phyloP scores from a whole-genome alignment of 2,329 filamentous ascomycete genomes.

The Trichophyton benhamiae region DNA sequence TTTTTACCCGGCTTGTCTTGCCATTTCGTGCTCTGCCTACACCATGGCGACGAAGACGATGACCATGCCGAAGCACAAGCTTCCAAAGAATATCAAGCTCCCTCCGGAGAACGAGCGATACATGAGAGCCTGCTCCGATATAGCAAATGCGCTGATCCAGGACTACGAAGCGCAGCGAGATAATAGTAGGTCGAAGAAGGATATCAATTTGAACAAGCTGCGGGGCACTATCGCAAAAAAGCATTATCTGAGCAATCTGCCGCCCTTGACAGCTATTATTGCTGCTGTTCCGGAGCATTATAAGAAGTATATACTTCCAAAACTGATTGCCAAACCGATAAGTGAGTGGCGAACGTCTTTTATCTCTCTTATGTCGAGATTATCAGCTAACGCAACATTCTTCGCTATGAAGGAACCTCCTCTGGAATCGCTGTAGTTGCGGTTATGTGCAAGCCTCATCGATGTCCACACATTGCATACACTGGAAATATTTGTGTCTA shows the following conservation, averaged over 20 bases:
- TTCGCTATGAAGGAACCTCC: slow-evolving; percentile 58
- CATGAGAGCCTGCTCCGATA: slow-evolving; percentile 86
- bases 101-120: slow-evolving; percentile 90
- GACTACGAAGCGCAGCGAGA: slow-evolving; percentile 77
- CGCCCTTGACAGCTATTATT: slow-evolving; percentile 91
- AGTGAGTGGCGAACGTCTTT: slow-evolving; percentile 39
- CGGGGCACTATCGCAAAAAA: slow-evolving; percentile 84
- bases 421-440: slow-evolving; percentile 96
- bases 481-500: slow-evolving; percentile 99
- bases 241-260: slow-evolving; percentile 75
- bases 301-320: slow-evolving; percentile 96
- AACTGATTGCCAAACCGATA: slow-evolving; percentile 93
- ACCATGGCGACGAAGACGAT: slow-evolving; percentile 51
- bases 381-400: neutral
- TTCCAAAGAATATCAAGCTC: slow-evolving; percentile 58
- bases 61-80: slow-evolving; percentile 34
- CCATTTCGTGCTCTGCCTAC: neutral
- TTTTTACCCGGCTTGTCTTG: too few relatives aligned
- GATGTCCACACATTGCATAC: slow-evolving; percentile 95
- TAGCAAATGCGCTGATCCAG: slow-evolving; percentile 85
- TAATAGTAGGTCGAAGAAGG: slow-evolving; percentile 58
- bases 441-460: slow-evolving; percentile 98
- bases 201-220: slow-evolving; percentile 85
- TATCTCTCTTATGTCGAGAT: neutral
- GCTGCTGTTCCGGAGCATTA: slow-evolving; percentile 98